Evolutionary conservation across 352 stramenopile genomes (phyloP).

Genomic region (Globisporangium iwayamae): DNA sequence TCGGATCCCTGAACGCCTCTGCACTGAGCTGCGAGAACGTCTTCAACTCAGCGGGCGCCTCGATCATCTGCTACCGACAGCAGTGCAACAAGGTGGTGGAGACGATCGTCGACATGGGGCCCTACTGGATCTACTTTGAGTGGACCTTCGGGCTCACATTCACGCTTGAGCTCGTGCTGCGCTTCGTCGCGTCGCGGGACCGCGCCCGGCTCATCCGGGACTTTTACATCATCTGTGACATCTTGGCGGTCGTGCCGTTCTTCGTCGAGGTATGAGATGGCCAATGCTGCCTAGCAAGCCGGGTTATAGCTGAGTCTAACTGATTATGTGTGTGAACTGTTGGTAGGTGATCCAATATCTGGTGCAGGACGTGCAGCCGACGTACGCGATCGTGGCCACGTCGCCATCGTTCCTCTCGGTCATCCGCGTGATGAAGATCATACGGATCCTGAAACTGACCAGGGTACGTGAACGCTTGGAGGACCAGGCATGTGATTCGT

Average conservation of each 20-base stretch:
- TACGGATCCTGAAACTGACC: conserved; percentile 73
- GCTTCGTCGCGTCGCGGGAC: conserved; percentile 47
- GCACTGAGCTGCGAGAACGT: conserved; percentile 27
- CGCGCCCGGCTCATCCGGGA: conserved; percentile 39
- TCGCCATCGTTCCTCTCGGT: conserved; percentile 61
- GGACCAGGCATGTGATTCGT: too few species aligned
- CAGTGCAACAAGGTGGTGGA: conserved; percentile 33
- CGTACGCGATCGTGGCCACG: conserved; percentile 61
- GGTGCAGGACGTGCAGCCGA: conserved; percentile 30
- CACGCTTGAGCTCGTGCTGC: conserved; percentile 47
- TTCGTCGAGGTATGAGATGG: conserved; percentile 38
- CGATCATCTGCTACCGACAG: conserved; percentile 46
- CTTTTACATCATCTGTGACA: conserved; percentile 64
- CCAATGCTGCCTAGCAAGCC: too few species aligned
- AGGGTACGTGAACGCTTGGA: conserved; percentile 22
- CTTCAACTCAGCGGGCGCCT: conserved; percentile 26
- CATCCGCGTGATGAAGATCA: conserved; percentile 66
- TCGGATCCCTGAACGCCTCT: conserved; percentile 34
- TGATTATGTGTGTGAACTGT: neutral
- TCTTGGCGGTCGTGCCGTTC: conserved; percentile 63
- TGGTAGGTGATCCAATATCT: conserved; percentile 26
- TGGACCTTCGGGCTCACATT: conserved; percentile 61
- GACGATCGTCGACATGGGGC: conserved; percentile 56
- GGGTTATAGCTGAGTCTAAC: neutral
- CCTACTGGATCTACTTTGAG: conserved; percentile 78